phyloP scores from a whole-genome alignment of 306 rosid species.

The Styphnolobium japonicum region DNA sequence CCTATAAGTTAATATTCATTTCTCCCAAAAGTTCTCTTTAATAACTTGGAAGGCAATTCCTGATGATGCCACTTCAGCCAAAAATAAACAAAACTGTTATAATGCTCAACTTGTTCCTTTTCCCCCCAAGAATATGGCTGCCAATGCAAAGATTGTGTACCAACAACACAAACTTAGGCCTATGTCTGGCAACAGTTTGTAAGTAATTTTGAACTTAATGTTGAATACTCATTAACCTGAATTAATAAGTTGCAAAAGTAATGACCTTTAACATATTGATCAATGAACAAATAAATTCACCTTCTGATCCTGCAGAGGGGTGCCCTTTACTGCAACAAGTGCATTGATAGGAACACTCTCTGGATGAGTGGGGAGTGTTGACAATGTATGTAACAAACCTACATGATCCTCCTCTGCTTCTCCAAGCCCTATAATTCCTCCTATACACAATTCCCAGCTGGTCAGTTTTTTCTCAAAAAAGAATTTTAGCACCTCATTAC shows the following conservation, averaged over 20 bases:
- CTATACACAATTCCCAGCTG: slow-evolving; percentile 39
- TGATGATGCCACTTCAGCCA: too few species aligned
- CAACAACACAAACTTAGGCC: too few species aligned
- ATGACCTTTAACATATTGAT: neutral
- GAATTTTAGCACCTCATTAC: neutral
- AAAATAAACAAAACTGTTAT: too few species aligned
- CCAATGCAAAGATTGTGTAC: too few species aligned
- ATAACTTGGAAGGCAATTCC: too few species aligned
- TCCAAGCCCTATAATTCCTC: slow-evolving; percentile 97
- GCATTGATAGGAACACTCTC: slow-evolving; percentile 98
- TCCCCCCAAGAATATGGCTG: too few species aligned
- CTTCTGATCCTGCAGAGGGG: slow-evolving; percentile 93
- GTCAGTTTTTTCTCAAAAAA: slow-evolving; percentile 7
- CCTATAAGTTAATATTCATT: neutral
- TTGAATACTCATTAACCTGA: too few species aligned
- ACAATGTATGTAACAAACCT: slow-evolving; percentile 91
- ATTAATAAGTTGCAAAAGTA: too few species aligned
- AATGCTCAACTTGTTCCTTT: too few species aligned
- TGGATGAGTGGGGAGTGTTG: slow-evolving; percentile 93
- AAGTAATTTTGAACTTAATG: too few species aligned
- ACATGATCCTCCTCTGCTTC: slow-evolving; percentile 96
- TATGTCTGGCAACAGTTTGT: too few species aligned
- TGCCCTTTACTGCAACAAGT: slow-evolving; percentile 85
- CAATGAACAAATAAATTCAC: slow-evolving; percentile 34
- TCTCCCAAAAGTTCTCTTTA: too few species aligned